Percentiles rank a stretch among this genome's conserved stretches.
These are phyloP conservation scores for Periconia sp. DNA, from an alignment of 2,329 filamentous ascomycete genomes.

Conservation along the genomic window DNA sequence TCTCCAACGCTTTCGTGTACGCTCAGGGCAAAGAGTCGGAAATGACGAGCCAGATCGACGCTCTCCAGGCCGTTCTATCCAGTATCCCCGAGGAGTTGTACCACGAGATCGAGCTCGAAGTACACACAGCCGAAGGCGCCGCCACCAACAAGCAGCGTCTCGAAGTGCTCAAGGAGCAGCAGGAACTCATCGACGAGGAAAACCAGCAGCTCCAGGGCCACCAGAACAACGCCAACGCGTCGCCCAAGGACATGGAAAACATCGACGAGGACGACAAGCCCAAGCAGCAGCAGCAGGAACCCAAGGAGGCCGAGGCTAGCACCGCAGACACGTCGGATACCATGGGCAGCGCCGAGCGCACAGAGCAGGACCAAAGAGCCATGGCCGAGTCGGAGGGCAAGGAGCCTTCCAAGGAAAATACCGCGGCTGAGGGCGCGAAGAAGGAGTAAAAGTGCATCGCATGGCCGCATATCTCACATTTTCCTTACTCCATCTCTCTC, in stretches of 20 bases:
- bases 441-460: constrained; percentile 4
- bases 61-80: constrained; percentile 86
- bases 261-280: constrained; percentile 93
- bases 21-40: constrained; percentile 81
- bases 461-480: too few relatives aligned
- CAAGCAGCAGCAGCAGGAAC: constrained; percentile 17
- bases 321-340: constrained; percentile 23
- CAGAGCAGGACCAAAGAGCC: constrained; percentile 36
- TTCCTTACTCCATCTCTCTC: too few relatives aligned
- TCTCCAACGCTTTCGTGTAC: constrained; percentile 98
- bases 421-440: constrained; percentile 11
- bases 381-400: constrained; percentile 21
- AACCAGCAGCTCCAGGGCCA: constrained; percentile 81
- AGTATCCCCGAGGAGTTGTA: constrained; percentile 97
- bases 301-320: constrained; percentile 35
- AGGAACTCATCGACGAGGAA: constrained; percentile 97
- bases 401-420: neutral
- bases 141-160: constrained; percentile 99
- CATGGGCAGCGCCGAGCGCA: constrained; percentile 33
- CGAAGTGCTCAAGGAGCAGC: constrained; percentile 96
- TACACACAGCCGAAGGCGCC: constrained; percentile 93
- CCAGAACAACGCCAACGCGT: constrained; percentile 73
- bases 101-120: constrained; percentile 99
- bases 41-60: constrained; percentile 87
- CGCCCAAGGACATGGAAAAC: constrained; percentile 82